Base-by-base conservation (phyloP, 164 flowering plant genomes). In the Berberis thunbergii region DNA sequence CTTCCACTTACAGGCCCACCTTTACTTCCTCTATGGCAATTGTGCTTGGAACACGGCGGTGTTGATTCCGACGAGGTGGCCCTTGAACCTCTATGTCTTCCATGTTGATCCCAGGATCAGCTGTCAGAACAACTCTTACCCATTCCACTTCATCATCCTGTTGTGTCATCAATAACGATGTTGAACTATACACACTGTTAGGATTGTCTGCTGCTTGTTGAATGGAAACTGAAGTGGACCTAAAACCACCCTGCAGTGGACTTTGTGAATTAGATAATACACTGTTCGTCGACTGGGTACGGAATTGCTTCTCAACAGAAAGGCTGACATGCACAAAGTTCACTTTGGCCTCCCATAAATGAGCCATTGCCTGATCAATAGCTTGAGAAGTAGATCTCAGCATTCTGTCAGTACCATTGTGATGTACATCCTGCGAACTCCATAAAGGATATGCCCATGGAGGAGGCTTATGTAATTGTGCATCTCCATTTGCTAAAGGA, bases 41-140 rank as follows among this genome's bases (percentile, higher is more conserved):
- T 49, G 90, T 91, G 80, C 99, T 95, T 41, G 99, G 99, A 73
- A 95, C 96, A 74, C 99, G 96, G 2, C 97, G 96, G 67, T 95
- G 99, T 62, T 89, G 97, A 80, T 80, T 94, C 46, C 87, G 77
- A n/a, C 90, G 88, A 6, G 84, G 86, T 57, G 86, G 86, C 56
- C 69, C 84, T 78, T 79, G 91, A 74, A 81, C 89, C 67, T 78
- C 89, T 70, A 91, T 82, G 70, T 89, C 97, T 70, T 85, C 96
- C 94, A 95, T 81, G 70, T 83, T 76, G 61, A 87, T 77, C 46
- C 97, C 91, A 68, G 97, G 88, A 72, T 89, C 96, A 57, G 94
- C 96, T 54, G 89, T 86, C 83, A 95, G 74, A 48, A 78, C 87
- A 67, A 91, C 97, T 69, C 87, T 84, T 56, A 91, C 97, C 86